Percentiles rank a stretch among this genome's conserved stretches.
Evolutionary conservation across 2,329 filamentous ascomycete species (phyloP).

Genomic region (Aschersonia sp.): DNA sequence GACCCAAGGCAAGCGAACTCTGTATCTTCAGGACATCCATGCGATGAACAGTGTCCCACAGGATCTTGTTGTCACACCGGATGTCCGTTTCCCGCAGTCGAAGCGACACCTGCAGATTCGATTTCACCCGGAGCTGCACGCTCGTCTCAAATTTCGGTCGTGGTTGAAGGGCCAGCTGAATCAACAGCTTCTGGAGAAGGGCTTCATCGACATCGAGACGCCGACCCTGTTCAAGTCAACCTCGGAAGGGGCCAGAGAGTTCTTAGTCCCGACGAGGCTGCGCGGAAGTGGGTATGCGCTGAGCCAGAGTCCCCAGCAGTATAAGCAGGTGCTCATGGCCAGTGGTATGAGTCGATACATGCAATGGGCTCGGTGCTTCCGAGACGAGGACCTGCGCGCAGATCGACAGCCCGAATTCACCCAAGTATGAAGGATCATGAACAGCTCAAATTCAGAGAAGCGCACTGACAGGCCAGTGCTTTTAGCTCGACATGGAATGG

Average conservation of each 20-base stretch:
- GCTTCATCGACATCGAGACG: conserved; percentile 75
- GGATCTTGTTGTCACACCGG: conserved; percentile 62
- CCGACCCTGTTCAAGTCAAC: conserved; percentile 95
- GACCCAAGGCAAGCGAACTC: conserved; percentile 31
- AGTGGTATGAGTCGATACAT: conserved; percentile 72
- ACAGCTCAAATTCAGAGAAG: neutral
- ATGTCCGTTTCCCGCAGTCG: conserved; percentile 59
- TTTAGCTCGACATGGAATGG: conserved; percentile 82
- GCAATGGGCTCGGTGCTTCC: conserved; percentile 88
- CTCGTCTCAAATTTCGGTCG: conserved; percentile 58
- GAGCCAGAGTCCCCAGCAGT: conserved; percentile 94
- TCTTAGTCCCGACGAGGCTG: conserved; percentile 74
- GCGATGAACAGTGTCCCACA: conserved; percentile 24
- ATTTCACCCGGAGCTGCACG: conserved; percentile 51
- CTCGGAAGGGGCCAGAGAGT: conserved; percentile 87
- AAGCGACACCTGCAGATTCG: conserved; percentile 76
- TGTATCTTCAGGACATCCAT: conserved; percentile 44
- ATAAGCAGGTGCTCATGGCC: conserved; percentile 96
- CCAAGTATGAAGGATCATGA: conserved; percentile 37
- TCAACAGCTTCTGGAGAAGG: conserved; percentile 37
- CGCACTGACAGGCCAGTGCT: neutral
- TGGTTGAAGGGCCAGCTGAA: conserved; percentile 38
- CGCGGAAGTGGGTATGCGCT: conserved; percentile 73
- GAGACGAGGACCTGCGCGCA: conserved; percentile 83
- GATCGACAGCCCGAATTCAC: conserved; percentile 96